These are phyloP conservation scores for Pseudopyrenochaeta lycopersici DNA, from an alignment of 2,329 filamentous ascomycete species.

Conservation along the genomic window DNA sequence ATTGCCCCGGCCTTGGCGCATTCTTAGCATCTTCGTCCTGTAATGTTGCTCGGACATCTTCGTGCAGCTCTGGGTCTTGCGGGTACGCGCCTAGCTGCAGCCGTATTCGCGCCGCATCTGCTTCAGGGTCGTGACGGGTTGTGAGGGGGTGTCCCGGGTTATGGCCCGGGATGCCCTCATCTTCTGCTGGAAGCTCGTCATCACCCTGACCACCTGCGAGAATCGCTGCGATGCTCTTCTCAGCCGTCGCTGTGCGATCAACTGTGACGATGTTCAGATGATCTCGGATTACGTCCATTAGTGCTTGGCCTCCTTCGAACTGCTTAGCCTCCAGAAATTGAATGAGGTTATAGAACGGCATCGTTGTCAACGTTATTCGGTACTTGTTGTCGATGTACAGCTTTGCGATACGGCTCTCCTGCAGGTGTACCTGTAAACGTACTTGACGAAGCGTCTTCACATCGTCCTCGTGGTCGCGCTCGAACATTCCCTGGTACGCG, in stretches of 20 bases:
- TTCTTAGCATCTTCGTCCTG: slow-evolving; percentile 83
- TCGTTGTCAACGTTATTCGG: slow-evolving; percentile 85
- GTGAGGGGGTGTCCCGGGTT: slow-evolving; percentile 70
- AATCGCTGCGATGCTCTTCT: slow-evolving; percentile 68
- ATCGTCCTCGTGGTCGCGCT: slow-evolving; percentile 81
- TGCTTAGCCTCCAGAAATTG: slow-evolving; percentile 90
- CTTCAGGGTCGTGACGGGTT: slow-evolving; percentile 66
- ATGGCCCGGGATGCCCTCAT: slow-evolving; percentile 75
- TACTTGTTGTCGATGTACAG: slow-evolving; percentile 89
- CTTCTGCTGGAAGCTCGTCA: slow-evolving; percentile 68
- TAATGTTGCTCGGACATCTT: slow-evolving; percentile 86
- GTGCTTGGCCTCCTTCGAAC: slow-evolving; percentile 79
- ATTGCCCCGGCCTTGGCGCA: slow-evolving; percentile 74
- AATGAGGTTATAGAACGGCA: slow-evolving; percentile 82
- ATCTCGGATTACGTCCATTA: slow-evolving; percentile 75
- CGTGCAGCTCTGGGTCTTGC: slow-evolving; percentile 81
- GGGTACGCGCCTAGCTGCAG: slow-evolving; percentile 83
- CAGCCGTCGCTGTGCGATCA: slow-evolving; percentile 63
- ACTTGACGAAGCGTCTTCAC: slow-evolving; percentile 78
- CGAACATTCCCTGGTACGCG: slow-evolving; percentile 73
- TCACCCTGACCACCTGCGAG: slow-evolving; percentile 63
- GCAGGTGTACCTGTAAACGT: slow-evolving; percentile 78
- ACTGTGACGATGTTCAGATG: slow-evolving; percentile 67
- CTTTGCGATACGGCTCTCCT: slow-evolving; percentile 78
- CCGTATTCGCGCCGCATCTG: slow-evolving; percentile 58